phyloP scores from a whole-genome alignment of 768 basidiomycete species.

The Phylloporus scabripes region DNA sequence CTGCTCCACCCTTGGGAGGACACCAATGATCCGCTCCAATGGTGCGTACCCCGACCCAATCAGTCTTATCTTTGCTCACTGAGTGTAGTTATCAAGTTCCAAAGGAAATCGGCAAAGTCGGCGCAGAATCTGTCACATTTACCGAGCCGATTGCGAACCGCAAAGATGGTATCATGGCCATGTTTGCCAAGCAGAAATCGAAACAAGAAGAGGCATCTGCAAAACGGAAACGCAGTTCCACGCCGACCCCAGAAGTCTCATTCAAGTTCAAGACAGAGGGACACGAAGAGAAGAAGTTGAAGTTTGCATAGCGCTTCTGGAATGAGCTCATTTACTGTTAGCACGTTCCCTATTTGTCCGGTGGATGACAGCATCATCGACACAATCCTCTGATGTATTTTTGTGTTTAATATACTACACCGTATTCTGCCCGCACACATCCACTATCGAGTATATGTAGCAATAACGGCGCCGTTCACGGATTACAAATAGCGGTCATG shows the following conservation, averaged over 20 bases:
- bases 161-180: constrained; percentile 80
- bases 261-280: constrained; percentile 6
- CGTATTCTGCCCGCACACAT: neutral
- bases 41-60: constrained; percentile 40
- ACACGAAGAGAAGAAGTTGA: constrained; percentile 20
- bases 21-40: constrained; percentile 49
- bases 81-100: constrained; percentile 77
- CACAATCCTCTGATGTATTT: neutral
- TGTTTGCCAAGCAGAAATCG: constrained; percentile 64
- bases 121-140: constrained; percentile 74
- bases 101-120: constrained; percentile 87
- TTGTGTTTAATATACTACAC: constrained; percentile 11
- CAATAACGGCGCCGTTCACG: neutral
- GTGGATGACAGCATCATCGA: neutral
- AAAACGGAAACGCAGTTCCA: constrained; percentile 28
- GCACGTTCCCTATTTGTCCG: no score
- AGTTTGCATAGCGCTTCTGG: constrained; percentile 5
- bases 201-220: constrained; percentile 10
- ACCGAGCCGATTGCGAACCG: constrained; percentile 74
- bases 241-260: constrained; percentile 9
- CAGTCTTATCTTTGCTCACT: neutral
- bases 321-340: no score
- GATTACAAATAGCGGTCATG: neutral
- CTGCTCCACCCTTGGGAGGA: constrained; percentile 61
- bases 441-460: neutral